Evolutionary conservation across 108 stramenopile species (phyloP), one percentile per base, ranked within the genome.

Genomic region (Epipyxis sp.): DNA sequence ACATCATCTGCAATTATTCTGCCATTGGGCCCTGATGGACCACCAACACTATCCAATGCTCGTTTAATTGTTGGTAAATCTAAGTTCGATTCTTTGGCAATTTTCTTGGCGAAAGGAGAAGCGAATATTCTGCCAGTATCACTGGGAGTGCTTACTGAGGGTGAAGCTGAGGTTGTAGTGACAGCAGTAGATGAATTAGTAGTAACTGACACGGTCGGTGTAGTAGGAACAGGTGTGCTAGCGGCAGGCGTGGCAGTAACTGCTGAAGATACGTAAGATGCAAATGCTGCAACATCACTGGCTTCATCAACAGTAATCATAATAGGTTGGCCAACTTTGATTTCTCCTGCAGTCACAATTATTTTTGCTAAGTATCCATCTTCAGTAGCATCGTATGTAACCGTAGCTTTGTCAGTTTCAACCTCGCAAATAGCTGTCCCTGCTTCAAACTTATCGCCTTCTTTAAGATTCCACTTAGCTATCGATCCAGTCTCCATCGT

Each of bases 381-480:
- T 81, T 99, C 98, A 79, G 97, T 95, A 1, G 91, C 90, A 77
- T 98, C 98, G 86, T 94, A 99, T 58, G 94, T 81, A 34, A 99
- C 94, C 1, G 94, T 96, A 40, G 98, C 96, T 87, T 99, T 99
- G 86, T 99, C 98, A 25, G 98, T 99, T 82, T 98, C 95, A 20
- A 98, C 86, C 29, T 92, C 92, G 81, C 92, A 93, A 46, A 98
- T 58, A n/a, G 92, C 86, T 58, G 94, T 93, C 42, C 98, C 98
- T 1, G 96, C 91, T 50, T 69, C 77, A 79, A 94, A 91, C 34
- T 86, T 65, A 0, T 89, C 92, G 30, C 96, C 96, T 71, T 91
- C 92, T 42, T 86, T 69, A 34, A 92, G 68, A 74, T 86, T 89
- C 96, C 96, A 97, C 10, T 82, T 72, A 46, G 90, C 85, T 62